phyloP scores from a whole-genome alignment of 2,329 filamentous ascomycete species.

The Aspergillus latus region DNA sequence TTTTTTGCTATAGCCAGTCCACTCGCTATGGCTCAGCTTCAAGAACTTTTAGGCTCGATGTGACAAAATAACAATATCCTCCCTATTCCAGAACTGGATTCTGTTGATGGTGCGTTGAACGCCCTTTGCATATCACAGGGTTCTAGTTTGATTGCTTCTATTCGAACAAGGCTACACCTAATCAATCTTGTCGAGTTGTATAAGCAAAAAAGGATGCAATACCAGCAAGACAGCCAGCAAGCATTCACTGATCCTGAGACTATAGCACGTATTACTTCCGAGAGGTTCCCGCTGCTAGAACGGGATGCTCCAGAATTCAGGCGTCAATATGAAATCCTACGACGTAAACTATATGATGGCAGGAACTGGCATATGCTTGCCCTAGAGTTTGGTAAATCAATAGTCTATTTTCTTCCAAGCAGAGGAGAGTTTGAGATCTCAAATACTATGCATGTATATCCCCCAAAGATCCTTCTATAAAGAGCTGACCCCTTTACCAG shows the following conservation, averaged over 20 bases:
- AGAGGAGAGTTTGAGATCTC: slow-evolving; percentile 6
- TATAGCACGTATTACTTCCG: slow-evolving; percentile 4
- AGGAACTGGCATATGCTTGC: slow-evolving; percentile 7
- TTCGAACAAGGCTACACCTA: slow-evolving; percentile 5
- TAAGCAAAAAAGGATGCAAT: slow-evolving; percentile 6
- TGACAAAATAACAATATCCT: slow-evolving; percentile 4
- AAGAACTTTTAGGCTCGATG: slow-evolving; percentile 7
- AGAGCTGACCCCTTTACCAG: slow-evolving; percentile 4
- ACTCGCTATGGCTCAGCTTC: slow-evolving; percentile 1
- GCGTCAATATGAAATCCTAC: slow-evolving; percentile 2
- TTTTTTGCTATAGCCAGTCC: slow-evolving; percentile 1
- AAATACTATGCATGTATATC: slow-evolving; percentile 4
- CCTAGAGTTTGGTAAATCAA: slow-evolving; percentile 8
- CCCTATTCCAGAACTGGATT: slow-evolving; percentile 2
- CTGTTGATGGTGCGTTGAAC: not conserved
- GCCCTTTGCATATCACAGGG: slow-evolving; percentile 3
- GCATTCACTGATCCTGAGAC: slow-evolving; percentile 5
- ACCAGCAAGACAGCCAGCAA: not conserved
- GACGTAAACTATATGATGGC: slow-evolving; percentile 3
- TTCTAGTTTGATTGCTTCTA: slow-evolving; percentile 1
- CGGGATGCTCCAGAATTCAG: slow-evolving; percentile 1
- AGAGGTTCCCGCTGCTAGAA: slow-evolving; percentile 4
- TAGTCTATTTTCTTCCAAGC: slow-evolving; percentile 8
- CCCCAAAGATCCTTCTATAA: slow-evolving; percentile 1
- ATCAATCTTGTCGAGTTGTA: slow-evolving; percentile 1